These are phyloP conservation scores for Beta macrorhiza DNA, from an alignment of 179 eudicot species.

Conservation along the genomic window DNA sequence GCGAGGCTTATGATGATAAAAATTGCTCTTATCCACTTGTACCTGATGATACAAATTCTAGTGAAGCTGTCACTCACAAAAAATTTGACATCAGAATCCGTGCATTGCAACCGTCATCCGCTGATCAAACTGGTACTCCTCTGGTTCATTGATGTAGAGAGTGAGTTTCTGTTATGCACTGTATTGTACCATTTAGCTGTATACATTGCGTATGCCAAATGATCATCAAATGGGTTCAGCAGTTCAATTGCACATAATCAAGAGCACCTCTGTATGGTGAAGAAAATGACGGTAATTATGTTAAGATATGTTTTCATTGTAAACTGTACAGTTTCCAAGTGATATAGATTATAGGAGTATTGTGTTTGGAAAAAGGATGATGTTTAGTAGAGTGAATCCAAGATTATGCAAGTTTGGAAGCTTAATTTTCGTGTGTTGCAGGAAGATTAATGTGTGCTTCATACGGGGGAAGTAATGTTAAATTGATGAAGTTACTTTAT, in stretches of 20 bases:
- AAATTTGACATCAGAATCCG: conserved; percentile 67
- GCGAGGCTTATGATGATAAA: conserved; percentile 47
- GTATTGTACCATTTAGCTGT: neutral
- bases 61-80: conserved; percentile 36
- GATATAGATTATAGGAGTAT: neutral
- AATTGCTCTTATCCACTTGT: conserved; percentile 39
- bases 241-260: conserved; percentile 18
- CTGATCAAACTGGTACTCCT: conserved; percentile 41
- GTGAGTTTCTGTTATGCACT: neutral
- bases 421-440: neutral
- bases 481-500: neutral
- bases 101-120: conserved; percentile 66
- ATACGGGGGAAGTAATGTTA: neutral
- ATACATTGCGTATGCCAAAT: neutral
- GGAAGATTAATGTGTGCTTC: neutral
- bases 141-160: conserved; percentile 34
- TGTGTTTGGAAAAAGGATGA: neutral
- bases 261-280: conserved; percentile 12
- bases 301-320: conserved; percentile 3
- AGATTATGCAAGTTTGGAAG: too few species aligned
- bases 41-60: conserved; percentile 39
- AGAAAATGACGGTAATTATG: neutral
- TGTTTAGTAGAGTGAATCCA: neutral
- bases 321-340: conserved; percentile 28
- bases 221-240: neutral